phyloP scores from a whole-genome alignment of 1,284 basidiomycete genomes.

The Ganoderma lucidum region DNA sequence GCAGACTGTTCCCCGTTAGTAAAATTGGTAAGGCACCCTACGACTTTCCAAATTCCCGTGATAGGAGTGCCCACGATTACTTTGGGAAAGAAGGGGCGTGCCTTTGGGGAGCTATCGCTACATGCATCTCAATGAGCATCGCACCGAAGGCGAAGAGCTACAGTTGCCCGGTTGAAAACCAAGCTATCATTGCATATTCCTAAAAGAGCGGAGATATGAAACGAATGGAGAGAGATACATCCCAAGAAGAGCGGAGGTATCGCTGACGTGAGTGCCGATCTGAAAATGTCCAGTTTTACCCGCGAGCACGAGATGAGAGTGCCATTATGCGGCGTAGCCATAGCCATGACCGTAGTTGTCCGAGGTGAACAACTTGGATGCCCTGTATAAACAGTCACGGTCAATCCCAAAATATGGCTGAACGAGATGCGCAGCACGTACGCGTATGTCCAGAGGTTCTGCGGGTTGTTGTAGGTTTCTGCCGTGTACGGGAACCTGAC shows the following conservation, averaged over 20 bases:
- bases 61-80: neutral
- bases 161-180: neutral
- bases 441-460: constrained; percentile 67
- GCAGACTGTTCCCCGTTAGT: too few relatives aligned
- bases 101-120: neutral
- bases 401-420: neutral
- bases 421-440: constrained; percentile 32
- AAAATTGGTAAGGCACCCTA: too few relatives aligned
- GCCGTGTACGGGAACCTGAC: constrained; percentile 67
- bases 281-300: neutral
- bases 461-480: constrained; percentile 70
- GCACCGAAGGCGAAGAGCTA: neutral
- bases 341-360: neutral
- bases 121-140: neutral
- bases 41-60: neutral
- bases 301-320: neutral
- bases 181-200: neutral
- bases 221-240: neutral
- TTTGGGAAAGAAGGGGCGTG: neutral
- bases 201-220: neutral
- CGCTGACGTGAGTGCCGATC: neutral
- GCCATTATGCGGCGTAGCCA: neutral
- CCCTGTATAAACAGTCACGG: neutral
- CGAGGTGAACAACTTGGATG: neutral
- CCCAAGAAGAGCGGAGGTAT: neutral